phyloP scores from a whole-genome alignment of 2,329 filamentous ascomycete species.

The Neopestalotiopsis clavispora region DNA sequence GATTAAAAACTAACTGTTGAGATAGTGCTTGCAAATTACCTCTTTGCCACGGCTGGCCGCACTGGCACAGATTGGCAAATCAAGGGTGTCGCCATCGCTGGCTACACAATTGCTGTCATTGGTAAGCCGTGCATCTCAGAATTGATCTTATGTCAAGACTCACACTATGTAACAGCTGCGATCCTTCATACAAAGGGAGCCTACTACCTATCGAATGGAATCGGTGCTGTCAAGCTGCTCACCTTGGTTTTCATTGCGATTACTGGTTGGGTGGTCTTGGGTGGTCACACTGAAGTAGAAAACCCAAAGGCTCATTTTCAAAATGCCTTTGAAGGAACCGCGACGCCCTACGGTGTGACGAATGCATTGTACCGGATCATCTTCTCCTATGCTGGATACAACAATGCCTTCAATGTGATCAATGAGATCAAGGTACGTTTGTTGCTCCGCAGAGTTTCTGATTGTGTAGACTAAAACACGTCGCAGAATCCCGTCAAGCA shows the following conservation, averaged over 20 bases:
- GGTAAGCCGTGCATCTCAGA: not conserved
- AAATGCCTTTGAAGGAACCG: constrained; percentile 48
- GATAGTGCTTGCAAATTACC: constrained; percentile 16
- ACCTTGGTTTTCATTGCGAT: constrained; percentile 55
- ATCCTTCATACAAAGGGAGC: constrained; percentile 51
- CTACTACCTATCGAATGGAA: constrained; percentile 48
- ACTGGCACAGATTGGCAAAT: constrained; percentile 16
- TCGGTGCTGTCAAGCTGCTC: constrained; percentile 54
- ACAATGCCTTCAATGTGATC: constrained; percentile 66
- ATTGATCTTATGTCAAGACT: not conserved
- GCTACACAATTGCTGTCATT: constrained; percentile 15
- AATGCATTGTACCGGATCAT: constrained; percentile 63
- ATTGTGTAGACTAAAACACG: not conserved
- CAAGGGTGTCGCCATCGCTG: constrained; percentile 17
- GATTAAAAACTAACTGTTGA: not conserved
- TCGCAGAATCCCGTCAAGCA: constrained; percentile 59
- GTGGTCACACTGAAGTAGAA: constrained; percentile 48
- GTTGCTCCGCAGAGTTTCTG: not conserved
- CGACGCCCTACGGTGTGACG: constrained; percentile 40
- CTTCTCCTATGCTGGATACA: constrained; percentile 62
- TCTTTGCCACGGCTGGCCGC: constrained; percentile 9
- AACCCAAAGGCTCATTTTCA: constrained; percentile 51
- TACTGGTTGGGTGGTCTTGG: constrained; percentile 55
- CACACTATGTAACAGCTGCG: constrained; percentile 36
- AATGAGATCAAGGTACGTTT: constrained; percentile 58